Conservation (phyloP, 1,284 basidiomycete species). For the Inonotus obliquus region DNA sequence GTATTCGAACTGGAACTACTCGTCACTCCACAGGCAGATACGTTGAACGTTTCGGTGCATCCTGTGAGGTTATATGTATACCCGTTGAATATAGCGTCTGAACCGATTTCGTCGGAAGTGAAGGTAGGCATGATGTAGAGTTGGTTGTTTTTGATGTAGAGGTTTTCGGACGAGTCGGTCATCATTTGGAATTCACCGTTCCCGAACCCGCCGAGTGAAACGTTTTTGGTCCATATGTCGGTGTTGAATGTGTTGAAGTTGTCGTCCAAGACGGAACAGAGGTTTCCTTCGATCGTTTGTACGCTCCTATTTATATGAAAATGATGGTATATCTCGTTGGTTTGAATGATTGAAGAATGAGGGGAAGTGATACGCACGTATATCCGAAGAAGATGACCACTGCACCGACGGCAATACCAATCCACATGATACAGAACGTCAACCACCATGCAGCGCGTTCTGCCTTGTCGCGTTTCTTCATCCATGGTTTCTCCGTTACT, state of each 20-base stretch:
- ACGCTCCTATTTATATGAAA: slow-evolving; percentile 33
- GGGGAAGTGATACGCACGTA: not conserved
- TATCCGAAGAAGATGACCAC: slow-evolving; percentile 27
- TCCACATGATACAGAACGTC: slow-evolving; percentile 41
- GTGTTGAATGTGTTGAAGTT: slow-evolving; percentile 53
- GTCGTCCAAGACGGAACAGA: slow-evolving; percentile 69
- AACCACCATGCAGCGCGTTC: slow-evolving; percentile 53
- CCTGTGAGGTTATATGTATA: slow-evolving; percentile 61
- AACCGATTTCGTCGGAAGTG: slow-evolving; percentile 61
- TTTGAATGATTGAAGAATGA: not conserved
- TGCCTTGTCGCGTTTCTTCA: slow-evolving; percentile 44
- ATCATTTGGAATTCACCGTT: slow-evolving; percentile 83
- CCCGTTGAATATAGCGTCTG: slow-evolving; percentile 52
- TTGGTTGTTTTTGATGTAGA: slow-evolving; percentile 61
- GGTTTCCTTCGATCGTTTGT: slow-evolving; percentile 31
- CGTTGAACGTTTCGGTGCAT: slow-evolving; percentile 54
- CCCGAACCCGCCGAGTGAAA: slow-evolving; percentile 72
- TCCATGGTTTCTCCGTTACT: slow-evolving; percentile 53
- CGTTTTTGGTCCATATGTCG: slow-evolving; percentile 60
- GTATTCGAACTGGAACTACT: slow-evolving; percentile 33
- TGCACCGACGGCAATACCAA: slow-evolving; percentile 43
- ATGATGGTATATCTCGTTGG: no score
- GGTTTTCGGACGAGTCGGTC: slow-evolving; percentile 59
- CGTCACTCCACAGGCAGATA: slow-evolving; percentile 39
- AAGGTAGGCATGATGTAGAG: slow-evolving; percentile 82